Base-by-base conservation (phyloP, 768 basidiomycete genomes). In the Mrakia gelida region DNA sequence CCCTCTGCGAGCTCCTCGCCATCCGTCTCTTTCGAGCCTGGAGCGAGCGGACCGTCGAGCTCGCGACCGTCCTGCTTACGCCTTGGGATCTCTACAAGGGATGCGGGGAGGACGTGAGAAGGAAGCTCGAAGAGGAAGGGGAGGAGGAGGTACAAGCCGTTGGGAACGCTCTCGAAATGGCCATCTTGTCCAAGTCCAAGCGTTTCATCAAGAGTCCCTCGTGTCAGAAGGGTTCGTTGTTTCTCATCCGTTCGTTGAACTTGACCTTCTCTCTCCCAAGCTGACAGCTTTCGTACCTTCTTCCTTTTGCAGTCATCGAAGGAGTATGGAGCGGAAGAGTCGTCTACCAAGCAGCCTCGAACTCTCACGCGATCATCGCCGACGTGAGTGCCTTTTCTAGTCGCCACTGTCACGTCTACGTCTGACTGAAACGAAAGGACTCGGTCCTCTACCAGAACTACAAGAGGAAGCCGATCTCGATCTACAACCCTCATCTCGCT, bases 401-500 rank as follows among this genome's bases (percentile, higher is more conserved):
- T 30, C 26, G 28, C 16, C 16, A 18, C n/a, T 10, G 0, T 30
- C 26, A 26, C 28, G 3, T 67, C 30, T 52, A n/a, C 38, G 43
- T 6, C 34, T 30, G 15, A 28, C 54, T n/a, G 28, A 30, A n/a
- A 5, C 13, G 23, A 32, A n/a, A n/a, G n/a, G n/a, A n/a, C n/a
- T 56, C 15, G 52, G 4, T 54, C 28, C n/a, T 21, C 63, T 26
- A 23, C 8, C 70, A 78, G 75, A 95, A 92, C 38, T 98, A 98
- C 85, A 97, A 97, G 86, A 89, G 91, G 70, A 92, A 89, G 34
- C 94, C 95, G 16, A 88, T 97, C 49, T 93, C 95, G 83, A 92
- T 96, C 81, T 97, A 98, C 83, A 94, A 98, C 82, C 95, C 95
- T 3, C 91, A 94, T 82, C 93, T 90, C 83, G 95, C 95, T 0